phyloP scores from a whole-genome alignment of 768 basidiomycete species.

The Tricholomella constricta region DNA sequence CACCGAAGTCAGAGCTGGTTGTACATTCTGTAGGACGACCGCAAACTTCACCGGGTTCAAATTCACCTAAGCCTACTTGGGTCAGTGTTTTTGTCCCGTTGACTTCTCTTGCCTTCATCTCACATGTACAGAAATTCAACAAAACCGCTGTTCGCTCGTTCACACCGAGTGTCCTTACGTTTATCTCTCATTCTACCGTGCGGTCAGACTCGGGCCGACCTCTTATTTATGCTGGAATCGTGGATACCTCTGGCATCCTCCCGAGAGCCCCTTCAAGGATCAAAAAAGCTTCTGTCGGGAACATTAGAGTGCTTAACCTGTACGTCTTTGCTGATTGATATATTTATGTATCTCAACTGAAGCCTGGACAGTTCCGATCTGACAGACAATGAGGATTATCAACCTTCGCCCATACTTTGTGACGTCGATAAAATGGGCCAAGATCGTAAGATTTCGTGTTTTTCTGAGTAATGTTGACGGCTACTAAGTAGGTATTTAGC shows the following conservation, averaged over 20 bases:
- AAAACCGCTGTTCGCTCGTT: conserved; percentile 42
- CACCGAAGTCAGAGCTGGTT: conserved; percentile 40
- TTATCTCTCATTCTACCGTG: conserved; percentile 45
- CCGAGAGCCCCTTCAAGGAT: conserved; percentile 30
- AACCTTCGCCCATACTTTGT: conserved; percentile 46
- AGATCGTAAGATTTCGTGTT: conserved; percentile 44
- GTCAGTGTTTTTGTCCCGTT: conserved; percentile 25
- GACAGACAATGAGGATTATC: conserved; percentile 51
- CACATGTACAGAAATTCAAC: conserved; percentile 29
- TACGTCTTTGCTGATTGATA: conserved; percentile 30
- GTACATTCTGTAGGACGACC: conserved; percentile 34
- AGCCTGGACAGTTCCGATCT: conserved; percentile 50
- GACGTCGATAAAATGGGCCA: conserved; percentile 43
- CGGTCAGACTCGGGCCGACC: conserved; percentile 30
- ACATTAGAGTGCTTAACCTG: conserved; percentile 54
- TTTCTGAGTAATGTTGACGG: neutral
- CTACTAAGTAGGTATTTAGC: conserved; percentile 39
- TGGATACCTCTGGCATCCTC: conserved; percentile 47
- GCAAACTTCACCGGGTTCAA: conserved; percentile 13
- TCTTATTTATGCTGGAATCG: conserved; percentile 47
- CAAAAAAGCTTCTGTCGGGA: conserved; percentile 49
- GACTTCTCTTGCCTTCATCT: conserved; percentile 6
- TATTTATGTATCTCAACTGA: conserved; percentile 3
- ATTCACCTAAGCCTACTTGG: conserved; percentile 36
- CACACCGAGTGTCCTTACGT: conserved; percentile 46